Evolutionary conservation across 768 basidiomycete species (phyloP).

Genomic region (Suillus alpinus): DNA sequence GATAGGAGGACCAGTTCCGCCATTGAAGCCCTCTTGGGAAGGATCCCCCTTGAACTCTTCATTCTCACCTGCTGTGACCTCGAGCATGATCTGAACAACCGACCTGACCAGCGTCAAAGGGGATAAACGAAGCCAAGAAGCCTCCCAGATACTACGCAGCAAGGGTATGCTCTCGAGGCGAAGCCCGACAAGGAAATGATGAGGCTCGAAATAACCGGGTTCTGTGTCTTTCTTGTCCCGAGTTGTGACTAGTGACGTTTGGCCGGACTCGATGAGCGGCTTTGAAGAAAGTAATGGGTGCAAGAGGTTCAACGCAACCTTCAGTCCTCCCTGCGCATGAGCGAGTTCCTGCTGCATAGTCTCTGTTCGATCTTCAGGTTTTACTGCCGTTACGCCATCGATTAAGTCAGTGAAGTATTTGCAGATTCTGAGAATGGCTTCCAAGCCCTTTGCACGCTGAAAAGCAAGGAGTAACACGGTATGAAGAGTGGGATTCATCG

Average conservation of each 20-base stretch:
- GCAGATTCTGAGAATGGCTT: slow-evolving; percentile 61
- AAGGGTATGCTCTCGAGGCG: slow-evolving; percentile 70
- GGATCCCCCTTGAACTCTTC: slow-evolving; percentile 62
- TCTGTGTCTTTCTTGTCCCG: slow-evolving; percentile 81
- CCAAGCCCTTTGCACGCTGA: slow-evolving; percentile 67
- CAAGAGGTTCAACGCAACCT: slow-evolving; percentile 76
- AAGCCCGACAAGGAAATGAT: slow-evolving; percentile 82
- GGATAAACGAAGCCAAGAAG: slow-evolving; percentile 75
- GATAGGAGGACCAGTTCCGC: slow-evolving; percentile 28
- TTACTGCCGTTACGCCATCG: slow-evolving; percentile 46
- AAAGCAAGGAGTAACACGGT: slow-evolving; percentile 80
- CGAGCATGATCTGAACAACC: slow-evolving; percentile 74
- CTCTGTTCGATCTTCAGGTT: slow-evolving; percentile 56
- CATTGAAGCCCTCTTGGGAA: slow-evolving; percentile 31
- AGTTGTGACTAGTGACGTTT: slow-evolving; percentile 69
- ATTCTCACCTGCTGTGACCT: slow-evolving; percentile 77
- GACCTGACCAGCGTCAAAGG: slow-evolving; percentile 74
- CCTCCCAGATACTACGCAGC: slow-evolving; percentile 71
- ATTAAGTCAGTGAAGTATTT: slow-evolving; percentile 55
- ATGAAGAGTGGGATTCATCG: slow-evolving; percentile 70
- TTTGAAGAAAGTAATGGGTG: slow-evolving; percentile 75
- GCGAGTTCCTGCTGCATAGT: slow-evolving; percentile 60
- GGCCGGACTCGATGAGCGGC: slow-evolving; percentile 79
- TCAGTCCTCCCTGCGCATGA: slow-evolving; percentile 78
- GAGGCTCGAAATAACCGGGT: slow-evolving; percentile 77